Evolutionary conservation across 352 stramenopile genomes (phyloP).

Genomic region (Globisporangium okanoganense): DNA sequence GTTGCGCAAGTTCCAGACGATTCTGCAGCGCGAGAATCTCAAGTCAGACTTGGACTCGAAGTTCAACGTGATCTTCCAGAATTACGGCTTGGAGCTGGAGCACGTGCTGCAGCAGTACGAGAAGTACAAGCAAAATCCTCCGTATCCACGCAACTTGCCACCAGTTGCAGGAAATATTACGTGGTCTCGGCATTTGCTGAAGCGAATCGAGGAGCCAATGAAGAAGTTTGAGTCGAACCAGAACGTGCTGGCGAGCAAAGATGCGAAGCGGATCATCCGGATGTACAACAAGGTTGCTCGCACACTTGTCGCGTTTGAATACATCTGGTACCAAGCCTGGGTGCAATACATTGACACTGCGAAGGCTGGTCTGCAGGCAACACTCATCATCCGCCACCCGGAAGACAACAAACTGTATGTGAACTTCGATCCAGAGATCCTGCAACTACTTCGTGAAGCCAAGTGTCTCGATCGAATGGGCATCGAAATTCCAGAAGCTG

Average conservation of each 20-base stretch:
- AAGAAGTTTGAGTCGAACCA: conserved; percentile 99
- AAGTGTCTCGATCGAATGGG: conserved; percentile 98
- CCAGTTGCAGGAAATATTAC: conserved; percentile 98
- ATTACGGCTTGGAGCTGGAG: conserved; percentile 97
- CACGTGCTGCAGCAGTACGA: conserved; percentile 98
- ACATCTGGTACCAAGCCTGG: conserved; percentile 99
- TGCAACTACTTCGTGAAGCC: conserved; percentile 96
- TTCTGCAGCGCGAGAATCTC: conserved; percentile 97
- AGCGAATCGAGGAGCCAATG: conserved; percentile 99
- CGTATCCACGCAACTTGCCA: conserved; percentile 95
- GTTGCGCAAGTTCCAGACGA: conserved; percentile 97
- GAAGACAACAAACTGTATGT: conserved; percentile 98
- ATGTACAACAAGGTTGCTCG: conserved; percentile 99
- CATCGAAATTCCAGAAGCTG: conserved; percentile 97
- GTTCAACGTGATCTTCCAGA: conserved; percentile 99
- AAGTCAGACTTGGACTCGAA: conserved; percentile 98
- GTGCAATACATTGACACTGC: conserved; percentile 97
- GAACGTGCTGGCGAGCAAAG: conserved; percentile 95
- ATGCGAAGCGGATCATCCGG: conserved; percentile 97
- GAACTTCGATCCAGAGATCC: conserved; percentile 98
- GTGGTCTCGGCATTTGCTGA: conserved; percentile 96
- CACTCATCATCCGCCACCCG: conserved; percentile 98
- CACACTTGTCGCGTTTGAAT: conserved; percentile 98
- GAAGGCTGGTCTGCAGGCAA: conserved; percentile 97
- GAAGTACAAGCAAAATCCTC: conserved; percentile 97